These are phyloP conservation scores for Sporobolomyces phaffii DNA, from an alignment of 768 basidiomycete genomes.

Conservation along the genomic window DNA sequence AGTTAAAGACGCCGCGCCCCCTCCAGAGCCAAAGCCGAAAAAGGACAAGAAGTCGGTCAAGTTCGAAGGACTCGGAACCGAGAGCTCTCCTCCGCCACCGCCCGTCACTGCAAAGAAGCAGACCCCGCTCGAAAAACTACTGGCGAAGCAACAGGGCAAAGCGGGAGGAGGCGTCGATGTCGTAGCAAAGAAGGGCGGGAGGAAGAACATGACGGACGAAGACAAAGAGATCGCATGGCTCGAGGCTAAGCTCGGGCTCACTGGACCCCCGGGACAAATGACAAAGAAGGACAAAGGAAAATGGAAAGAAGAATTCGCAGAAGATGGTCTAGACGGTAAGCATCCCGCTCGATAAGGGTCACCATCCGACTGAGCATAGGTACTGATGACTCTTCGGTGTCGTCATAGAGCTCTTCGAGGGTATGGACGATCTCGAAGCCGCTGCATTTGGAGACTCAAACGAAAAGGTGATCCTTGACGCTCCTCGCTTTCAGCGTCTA, in stretches of 20 bases:
- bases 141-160: conserved; percentile 32
- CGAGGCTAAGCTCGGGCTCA: conserved; percentile 67
- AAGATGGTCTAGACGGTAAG: conserved; percentile 79
- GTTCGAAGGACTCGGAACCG: neutral
- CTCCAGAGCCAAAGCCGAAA: neutral
- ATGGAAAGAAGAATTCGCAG: conserved; percentile 49
- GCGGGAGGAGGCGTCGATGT: neutral
- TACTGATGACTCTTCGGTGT: neutral
- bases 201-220: conserved; percentile 56
- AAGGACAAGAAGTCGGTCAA: conserved; percentile 20
- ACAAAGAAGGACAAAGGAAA: conserved; percentile 3
- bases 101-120: conserved; percentile 15
- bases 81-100: neutral
- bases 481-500: too few species aligned
- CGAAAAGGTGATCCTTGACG: too few species aligned
- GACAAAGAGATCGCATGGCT: conserved; percentile 79
- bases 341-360: neutral
- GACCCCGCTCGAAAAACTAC: conserved; percentile 34
- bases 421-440: conserved; percentile 48
- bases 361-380: too few species aligned
- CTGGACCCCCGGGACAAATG: conserved; percentile 40
- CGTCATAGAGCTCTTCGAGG: conserved; percentile 55
- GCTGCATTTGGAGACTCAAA: conserved; percentile 39
- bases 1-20: neutral
- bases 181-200: conserved; percentile 7